phyloP scores from a whole-genome alignment of 139 green algal species.

The Zygnema circumcarinatum region DNA sequence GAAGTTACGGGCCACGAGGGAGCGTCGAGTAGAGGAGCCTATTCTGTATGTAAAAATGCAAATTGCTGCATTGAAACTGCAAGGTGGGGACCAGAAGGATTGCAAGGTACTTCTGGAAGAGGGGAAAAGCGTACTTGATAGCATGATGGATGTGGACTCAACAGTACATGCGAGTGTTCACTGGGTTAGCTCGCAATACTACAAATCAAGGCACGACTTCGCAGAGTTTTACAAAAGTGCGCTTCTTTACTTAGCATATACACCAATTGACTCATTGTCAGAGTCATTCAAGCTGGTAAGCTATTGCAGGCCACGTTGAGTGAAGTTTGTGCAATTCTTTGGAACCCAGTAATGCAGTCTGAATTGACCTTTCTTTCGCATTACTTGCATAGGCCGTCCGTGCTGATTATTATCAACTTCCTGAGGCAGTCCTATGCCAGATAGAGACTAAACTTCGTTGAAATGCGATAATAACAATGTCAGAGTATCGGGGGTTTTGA shows the following conservation, averaged over 20 bases:
- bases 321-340: no score
- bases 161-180: constrained; percentile 84
- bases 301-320: background rate
- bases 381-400: no score
- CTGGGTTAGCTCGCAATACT: constrained; percentile 82
- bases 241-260: constrained; percentile 92
- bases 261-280: constrained; percentile 80
- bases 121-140: constrained; percentile 77
- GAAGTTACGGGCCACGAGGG: constrained; percentile 72
- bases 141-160: constrained; percentile 81
- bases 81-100: constrained; percentile 60
- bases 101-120: constrained; percentile 75
- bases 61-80: constrained; percentile 85
- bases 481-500: no score
- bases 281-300: constrained; percentile 73
- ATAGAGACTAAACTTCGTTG: no score
- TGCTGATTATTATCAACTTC: no score
- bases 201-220: constrained; percentile 86
- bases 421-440: no score
- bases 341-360: no score
- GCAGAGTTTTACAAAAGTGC: constrained; percentile 87
- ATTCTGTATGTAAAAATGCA: constrained; percentile 84
- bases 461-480: no score
- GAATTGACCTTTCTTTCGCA: no score
- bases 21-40: constrained; percentile 72